Base-by-base conservation (phyloP, 2,329 filamentous ascomycete genomes). In the Elsinoe perseae region DNA sequence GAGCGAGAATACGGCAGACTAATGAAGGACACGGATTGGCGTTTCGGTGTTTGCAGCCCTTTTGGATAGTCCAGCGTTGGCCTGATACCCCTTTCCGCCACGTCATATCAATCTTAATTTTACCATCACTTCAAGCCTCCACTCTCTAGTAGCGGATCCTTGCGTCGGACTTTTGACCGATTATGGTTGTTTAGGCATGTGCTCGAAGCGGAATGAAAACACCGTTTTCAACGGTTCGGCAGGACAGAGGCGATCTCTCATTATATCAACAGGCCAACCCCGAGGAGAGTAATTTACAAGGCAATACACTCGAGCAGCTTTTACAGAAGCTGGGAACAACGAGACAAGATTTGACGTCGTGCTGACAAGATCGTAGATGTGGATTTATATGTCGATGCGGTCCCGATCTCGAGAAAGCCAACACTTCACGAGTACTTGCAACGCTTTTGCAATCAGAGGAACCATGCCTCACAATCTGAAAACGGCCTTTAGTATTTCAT, bases 11-110 rank as follows among this genome's bases (percentile, higher is more conserved):
- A 54, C 23, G 23, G 20, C 34, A 34, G 40, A 34, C 21, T 42
- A 48, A 36, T 52, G 48, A 44, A 56, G 23, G 53, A 56, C 16
- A 28, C 25, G 53, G 53, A 56, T 46, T 56, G 53, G 53, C 53
- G 53, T 44, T 56, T 56, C 36, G 53, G 53, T 30, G 34, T 56
- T 44, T 56, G 53, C 42, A 56, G 53, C 42, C 53, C 53, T 56
- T 56, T 56, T 56, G 53, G 53, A 27, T 54, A 54, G 34, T 40
- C 20, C 30, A 36, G 38, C 52, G 52, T 44, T 48, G 53, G 48
- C 38, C 30, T 25, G 38, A 56, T 56, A 56, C 53, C 53, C 53
- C 53, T 48, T 36, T 14, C 21, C 42, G 48, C 48, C 48, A 52
- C 48, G 48, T 52, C 28, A 52, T 36, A 28, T 34, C 32, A 34